phyloP scores from a whole-genome alignment of 73 alveolate species.

The Blepharisma japonicum region DNA sequence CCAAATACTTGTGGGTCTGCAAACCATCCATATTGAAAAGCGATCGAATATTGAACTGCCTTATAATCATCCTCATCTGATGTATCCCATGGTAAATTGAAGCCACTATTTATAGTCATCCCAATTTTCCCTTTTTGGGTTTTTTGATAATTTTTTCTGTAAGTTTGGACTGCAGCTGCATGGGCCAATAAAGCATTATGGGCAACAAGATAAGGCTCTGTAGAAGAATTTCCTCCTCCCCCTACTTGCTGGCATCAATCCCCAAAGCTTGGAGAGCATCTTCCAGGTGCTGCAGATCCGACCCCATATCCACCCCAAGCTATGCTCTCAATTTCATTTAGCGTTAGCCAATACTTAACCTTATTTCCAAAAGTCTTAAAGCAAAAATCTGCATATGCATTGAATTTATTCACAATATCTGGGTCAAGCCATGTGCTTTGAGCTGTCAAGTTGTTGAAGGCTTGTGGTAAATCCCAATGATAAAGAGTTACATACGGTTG shows the following conservation, averaged over 20 bases:
- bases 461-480: constrained; percentile 54
- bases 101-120: constrained; percentile 38
- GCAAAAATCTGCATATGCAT: constrained; percentile 49
- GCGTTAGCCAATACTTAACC: constrained; percentile 47
- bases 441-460: not conserved
- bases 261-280: constrained; percentile 39
- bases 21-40: constrained; percentile 39
- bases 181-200: constrained; percentile 46
- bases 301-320: constrained; percentile 57
- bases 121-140: constrained; percentile 44
- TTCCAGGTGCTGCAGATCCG: constrained; percentile 48
- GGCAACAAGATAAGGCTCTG: constrained; percentile 51
- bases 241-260: constrained; percentile 40
- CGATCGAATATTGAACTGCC: constrained; percentile 33
- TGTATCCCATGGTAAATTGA: constrained; percentile 33
- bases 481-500: constrained; percentile 53
- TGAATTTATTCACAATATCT: constrained; percentile 38
- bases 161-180: constrained; percentile 50
- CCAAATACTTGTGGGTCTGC: constrained; percentile 47
- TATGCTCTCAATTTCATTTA: constrained; percentile 44
- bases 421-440: constrained; percentile 19
- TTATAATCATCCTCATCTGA: constrained; percentile 42
- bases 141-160: constrained; percentile 44
- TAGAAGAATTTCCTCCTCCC: constrained; percentile 50
- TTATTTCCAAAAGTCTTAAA: constrained; percentile 41